Percentiles rank a stretch among this genome's conserved stretches.
Evolutionary conservation across 306 rosid genomes (phyloP).

Genomic region (Gastrolobium villosum): DNA sequence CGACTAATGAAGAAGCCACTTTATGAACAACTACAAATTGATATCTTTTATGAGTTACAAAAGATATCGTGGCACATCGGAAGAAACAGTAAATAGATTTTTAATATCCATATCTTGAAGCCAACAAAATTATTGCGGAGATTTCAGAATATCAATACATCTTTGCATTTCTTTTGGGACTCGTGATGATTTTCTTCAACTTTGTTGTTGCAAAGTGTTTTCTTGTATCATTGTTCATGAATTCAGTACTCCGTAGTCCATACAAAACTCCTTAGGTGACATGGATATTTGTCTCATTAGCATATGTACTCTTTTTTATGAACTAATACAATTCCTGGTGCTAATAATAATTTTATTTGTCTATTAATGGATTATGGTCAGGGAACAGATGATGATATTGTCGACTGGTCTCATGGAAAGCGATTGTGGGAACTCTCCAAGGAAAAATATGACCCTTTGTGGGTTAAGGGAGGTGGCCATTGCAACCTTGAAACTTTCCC

Average conservation of each 20-base stretch:
- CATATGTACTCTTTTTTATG: conserved; percentile 2
- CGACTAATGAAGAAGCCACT: background rate
- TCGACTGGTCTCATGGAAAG: conserved; percentile 96
- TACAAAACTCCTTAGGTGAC: background rate
- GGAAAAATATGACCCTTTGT: conserved; percentile 93
- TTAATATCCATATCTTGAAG: conserved; percentile 28
- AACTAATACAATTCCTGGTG: conserved; percentile 29
- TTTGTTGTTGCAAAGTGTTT: background rate
- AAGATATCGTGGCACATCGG: background rate
- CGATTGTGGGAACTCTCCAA: conserved; percentile 96
- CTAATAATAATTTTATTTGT: conserved; percentile 44
- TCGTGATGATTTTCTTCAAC: conserved; percentile 36
- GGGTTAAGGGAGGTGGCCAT: conserved; percentile 99
- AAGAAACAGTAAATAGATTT: background rate
- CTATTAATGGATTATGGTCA: conserved; percentile 54
- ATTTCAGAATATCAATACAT: conserved; percentile 18
- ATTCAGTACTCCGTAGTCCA: background rate
- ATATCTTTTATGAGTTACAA: background rate
- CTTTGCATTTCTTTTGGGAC: conserved; percentile 4
- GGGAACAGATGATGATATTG: conserved; percentile 98
- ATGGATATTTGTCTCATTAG: background rate
- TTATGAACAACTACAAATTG: conserved; percentile 7
- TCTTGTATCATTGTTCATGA: background rate
- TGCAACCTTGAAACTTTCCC: conserved; percentile 98
- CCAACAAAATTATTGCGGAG: background rate